Percentiles rank a stretch among this genome's conserved stretches.
These are phyloP conservation scores for Albizia julibrissin DNA, from an alignment of 306 rosid species.

Conservation along the genomic window DNA sequence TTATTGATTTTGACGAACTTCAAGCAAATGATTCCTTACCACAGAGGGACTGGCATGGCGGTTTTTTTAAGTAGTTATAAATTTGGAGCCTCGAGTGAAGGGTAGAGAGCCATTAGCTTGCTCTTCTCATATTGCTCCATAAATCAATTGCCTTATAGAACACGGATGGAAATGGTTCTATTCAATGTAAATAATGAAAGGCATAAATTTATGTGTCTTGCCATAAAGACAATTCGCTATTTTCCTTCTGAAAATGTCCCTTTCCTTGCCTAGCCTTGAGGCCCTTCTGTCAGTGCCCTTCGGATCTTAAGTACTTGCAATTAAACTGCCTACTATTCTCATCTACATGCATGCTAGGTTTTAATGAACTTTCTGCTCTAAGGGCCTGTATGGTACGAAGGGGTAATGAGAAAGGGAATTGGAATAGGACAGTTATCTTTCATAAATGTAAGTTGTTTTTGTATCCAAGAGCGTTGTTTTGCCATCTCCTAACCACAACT, in stretches of 20 bases:
- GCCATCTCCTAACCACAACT: neutral
- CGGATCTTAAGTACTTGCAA: neutral
- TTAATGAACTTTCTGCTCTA: neutral
- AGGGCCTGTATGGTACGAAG: neutral
- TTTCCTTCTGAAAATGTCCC: neutral
- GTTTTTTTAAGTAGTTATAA: neutral
- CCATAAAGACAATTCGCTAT: neutral
- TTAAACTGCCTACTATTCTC: neutral
- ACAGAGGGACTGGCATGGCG: neutral
- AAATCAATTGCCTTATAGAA: slow-evolving; percentile 37
- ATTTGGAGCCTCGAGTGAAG: slow-evolving; percentile 60
- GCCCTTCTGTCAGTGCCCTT: neutral
- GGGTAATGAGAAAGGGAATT: neutral
- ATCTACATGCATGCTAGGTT: neutral
- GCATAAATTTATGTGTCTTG: slow-evolving; percentile 3
- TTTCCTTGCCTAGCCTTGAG: neutral
- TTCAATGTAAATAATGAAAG: slow-evolving; percentile 14
- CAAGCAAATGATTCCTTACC: neutral
- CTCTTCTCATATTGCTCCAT: slow-evolving; percentile 58
- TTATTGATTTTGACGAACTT: neutral
- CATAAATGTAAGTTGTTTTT: neutral
- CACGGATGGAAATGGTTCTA: slow-evolving; percentile 36
- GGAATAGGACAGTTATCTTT: neutral
- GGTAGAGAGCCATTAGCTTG: slow-evolving; percentile 41
- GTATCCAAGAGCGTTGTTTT: neutral